phyloP scores from a whole-genome alignment of 768 basidiomycete species.

The Cantharellus cinnabarinus region DNA sequence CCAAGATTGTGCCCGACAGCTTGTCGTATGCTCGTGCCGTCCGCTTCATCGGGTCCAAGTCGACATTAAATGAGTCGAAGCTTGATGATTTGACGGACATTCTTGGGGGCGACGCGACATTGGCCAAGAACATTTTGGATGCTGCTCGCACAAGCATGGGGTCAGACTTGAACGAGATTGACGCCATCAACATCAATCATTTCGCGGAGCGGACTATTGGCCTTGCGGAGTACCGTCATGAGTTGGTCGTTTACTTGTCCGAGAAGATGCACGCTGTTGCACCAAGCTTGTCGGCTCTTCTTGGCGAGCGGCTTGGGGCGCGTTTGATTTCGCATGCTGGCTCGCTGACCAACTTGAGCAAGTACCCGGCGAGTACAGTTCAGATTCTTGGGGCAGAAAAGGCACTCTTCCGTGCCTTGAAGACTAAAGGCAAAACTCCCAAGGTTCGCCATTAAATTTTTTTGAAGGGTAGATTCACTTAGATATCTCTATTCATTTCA shows the following conservation, averaged over 20 bases:
- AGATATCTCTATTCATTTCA: conserved; percentile 16
- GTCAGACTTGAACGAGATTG: conserved; percentile 71
- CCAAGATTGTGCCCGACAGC: conserved; percentile 84
- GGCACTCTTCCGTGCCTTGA: conserved; percentile 88
- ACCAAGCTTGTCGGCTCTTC: conserved; percentile 73
- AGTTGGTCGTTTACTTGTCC: conserved; percentile 61
- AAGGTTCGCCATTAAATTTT: conserved; percentile 33
- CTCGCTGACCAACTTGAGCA: conserved; percentile 87
- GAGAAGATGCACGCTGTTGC: conserved; percentile 99
- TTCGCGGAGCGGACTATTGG: conserved; percentile 84
- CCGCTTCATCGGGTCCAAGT: conserved; percentile 80
- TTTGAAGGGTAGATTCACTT: conserved; percentile 1
- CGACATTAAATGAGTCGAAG: conserved; percentile 54
- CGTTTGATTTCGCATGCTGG: conserved; percentile 90
- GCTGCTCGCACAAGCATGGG: conserved; percentile 92
- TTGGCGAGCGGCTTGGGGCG: conserved; percentile 84
- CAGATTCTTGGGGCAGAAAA: conserved; percentile 98
- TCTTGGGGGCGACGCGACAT: conserved; percentile 62
- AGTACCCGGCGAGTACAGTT: conserved; percentile 95
- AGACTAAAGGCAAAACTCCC: conserved; percentile 97
- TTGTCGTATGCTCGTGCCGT: conserved; percentile 77
- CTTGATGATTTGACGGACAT: conserved; percentile 59
- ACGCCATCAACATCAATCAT: conserved; percentile 85
- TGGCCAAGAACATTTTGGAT: conserved; percentile 86
- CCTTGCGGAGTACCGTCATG: conserved; percentile 85